phyloP scores from a whole-genome alignment of 352 stramenopile genomes.

The Globisporangium iwayamae region DNA sequence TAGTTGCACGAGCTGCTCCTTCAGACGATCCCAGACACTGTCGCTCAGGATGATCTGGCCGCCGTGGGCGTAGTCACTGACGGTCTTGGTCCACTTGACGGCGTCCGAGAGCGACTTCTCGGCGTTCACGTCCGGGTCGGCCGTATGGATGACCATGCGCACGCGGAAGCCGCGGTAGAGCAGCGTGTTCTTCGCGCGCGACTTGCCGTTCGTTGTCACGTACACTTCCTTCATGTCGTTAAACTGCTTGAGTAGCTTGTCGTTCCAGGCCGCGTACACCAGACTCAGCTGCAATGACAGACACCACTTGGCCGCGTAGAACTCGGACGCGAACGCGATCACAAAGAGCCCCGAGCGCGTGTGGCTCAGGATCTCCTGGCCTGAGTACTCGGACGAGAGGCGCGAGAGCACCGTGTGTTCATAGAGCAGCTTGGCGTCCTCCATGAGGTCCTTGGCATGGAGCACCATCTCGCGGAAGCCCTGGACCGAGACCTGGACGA shows the following conservation, averaged over 20 bases:
- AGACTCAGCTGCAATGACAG: conserved; percentile 80
- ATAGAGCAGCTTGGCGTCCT: conserved; percentile 83
- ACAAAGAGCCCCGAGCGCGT: conserved; percentile 74
- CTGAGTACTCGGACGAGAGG: conserved; percentile 79
- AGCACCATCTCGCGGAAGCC: conserved; percentile 76
- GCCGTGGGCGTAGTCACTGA: conserved; percentile 79
- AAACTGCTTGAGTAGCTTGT: conserved; percentile 83
- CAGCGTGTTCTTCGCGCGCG: conserved; percentile 65
- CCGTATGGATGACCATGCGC: conserved; percentile 84
- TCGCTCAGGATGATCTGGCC: conserved; percentile 84
- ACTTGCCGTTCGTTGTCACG: conserved; percentile 43
- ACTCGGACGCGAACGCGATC: conserved; percentile 82
- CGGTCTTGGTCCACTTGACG: conserved; percentile 82
- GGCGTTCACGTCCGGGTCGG: conserved; percentile 41
- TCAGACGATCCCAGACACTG: conserved; percentile 82
- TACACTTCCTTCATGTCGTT: conserved; percentile 79
- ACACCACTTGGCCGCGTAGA: conserved; percentile 86
- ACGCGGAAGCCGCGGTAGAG: conserved; percentile 84
- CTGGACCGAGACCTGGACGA: conserved; percentile 84
- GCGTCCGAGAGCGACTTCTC: conserved; percentile 69
- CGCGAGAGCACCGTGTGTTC: conserved; percentile 84
- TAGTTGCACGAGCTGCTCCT: conserved; percentile 83
- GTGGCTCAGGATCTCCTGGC: conserved; percentile 78
- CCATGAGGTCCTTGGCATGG: conserved; percentile 80
- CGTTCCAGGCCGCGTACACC: conserved; percentile 85